Conservation (phyloP, 1,139 yeast species). For the Debaryomyces singareniensis region DNA sequence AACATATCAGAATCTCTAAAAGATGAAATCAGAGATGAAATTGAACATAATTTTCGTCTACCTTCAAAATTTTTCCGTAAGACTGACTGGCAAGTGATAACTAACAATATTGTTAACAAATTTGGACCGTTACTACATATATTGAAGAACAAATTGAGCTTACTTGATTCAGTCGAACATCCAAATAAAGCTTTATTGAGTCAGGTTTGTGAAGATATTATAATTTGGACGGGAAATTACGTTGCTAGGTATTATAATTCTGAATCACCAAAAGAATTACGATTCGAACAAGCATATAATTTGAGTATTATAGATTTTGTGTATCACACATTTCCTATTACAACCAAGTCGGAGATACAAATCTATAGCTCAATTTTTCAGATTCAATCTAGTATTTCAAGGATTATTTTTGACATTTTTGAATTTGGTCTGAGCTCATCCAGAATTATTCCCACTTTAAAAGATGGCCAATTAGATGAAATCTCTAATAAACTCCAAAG, state of each 20-base stretch:
- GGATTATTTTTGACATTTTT: constrained; percentile 23
- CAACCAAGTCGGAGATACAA: constrained; percentile 29
- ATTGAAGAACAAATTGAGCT: constrained; percentile 17
- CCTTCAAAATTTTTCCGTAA: constrained; percentile 28
- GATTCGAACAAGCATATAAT: constrained; percentile 14
- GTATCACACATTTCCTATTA: constrained; percentile 27
- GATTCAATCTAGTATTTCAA: constrained; percentile 26
- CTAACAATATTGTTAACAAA: constrained; percentile 39
- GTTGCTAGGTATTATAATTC: constrained; percentile 28
- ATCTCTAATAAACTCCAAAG: constrained; percentile 2
- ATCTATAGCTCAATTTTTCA: constrained; percentile 37
- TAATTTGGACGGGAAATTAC: constrained; percentile 28
- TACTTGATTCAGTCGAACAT: background rate
- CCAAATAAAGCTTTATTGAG: constrained; percentile 1
- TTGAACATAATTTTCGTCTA: constrained; percentile 20
- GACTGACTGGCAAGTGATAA: constrained; percentile 46
- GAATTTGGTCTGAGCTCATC: too few species aligned
- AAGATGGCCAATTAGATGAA: constrained; percentile 2
- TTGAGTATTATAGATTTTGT: constrained; percentile 36
- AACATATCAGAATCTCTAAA: constrained; percentile 26
- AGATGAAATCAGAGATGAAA: constrained; percentile 22
- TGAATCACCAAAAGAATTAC: constrained; percentile 5
- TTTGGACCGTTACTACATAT: constrained; percentile 40
- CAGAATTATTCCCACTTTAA: constrained; percentile 11
- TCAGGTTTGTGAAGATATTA: constrained; percentile 21